Percentiles rank a stretch among this genome's conserved stretches.
Evolutionary conservation across 2,329 filamentous ascomycete genomes (phyloP).

Genomic region (Hirsutella thompsonii): DNA sequence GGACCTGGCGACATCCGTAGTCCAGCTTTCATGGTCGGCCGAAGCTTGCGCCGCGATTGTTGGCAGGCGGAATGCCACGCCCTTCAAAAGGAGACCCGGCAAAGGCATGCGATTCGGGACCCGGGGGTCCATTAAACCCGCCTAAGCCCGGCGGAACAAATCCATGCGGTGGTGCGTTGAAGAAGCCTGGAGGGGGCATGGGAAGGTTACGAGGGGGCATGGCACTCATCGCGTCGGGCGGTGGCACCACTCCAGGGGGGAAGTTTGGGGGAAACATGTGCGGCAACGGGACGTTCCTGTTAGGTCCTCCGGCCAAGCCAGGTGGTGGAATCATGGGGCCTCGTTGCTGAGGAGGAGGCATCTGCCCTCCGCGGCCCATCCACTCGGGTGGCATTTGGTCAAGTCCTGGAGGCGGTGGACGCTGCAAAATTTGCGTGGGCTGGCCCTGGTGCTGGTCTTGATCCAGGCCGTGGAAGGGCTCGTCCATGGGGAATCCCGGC

Average conservation of each 20-base stretch:
- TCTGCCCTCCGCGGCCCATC: constrained; percentile 31
- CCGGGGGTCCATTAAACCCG: constrained; percentile 40
- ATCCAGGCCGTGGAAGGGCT: constrained; percentile 36
- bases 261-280: constrained; percentile 52
- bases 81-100: constrained; percentile 37
- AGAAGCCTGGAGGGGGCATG: constrained; percentile 46
- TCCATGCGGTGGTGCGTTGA: constrained; percentile 33
- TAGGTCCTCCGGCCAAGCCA: constrained; percentile 29
- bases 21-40: constrained; percentile 14
- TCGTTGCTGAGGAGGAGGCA: constrained; percentile 26
- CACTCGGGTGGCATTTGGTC: constrained; percentile 46
- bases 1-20: too few species aligned
- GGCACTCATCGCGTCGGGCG: constrained; percentile 34
- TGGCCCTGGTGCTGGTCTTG: constrained; percentile 35
- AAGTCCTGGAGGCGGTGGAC: constrained; percentile 47
- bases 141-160: constrained; percentile 43
- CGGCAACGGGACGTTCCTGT: constrained; percentile 34
- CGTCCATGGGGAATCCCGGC: constrained; percentile 39
- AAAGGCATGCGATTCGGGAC: constrained; percentile 33
- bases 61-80: constrained; percentile 37
- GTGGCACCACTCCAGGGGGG: constrained; percentile 31
- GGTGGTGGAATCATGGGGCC: constrained; percentile 50
- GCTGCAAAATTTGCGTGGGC: constrained; percentile 52
- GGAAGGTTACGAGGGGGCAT: constrained; percentile 40
- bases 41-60: constrained; percentile 23